Evolutionary conservation across 768 basidiomycete species (phyloP), one percentile per base, ranked within the genome.

Genomic region (Lentinus brumalis): DNA sequence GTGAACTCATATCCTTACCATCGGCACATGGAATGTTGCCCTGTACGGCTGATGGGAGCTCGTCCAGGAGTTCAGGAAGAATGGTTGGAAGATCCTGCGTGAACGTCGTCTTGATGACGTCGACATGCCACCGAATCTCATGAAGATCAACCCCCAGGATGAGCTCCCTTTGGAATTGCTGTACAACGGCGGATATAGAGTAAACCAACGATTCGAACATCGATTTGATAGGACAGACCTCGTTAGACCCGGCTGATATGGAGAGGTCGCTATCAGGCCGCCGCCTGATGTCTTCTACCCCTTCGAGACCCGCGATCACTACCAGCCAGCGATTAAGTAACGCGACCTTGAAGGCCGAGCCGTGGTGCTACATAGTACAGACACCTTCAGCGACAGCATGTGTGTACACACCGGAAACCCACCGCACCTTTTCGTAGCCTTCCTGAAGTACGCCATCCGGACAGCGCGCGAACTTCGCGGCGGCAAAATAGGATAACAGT

Each of bases 231-330:
- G 26, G 15, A 16, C 72, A 11, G 55, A 82, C 83, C 35, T 78
- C 77, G 53, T 70, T 61, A 49, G 78, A 72, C 6, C 75, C 76
- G 21, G 76, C 74, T 60, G 69, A 63, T 51, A 78, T 73, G 39
- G 81, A 82, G 8, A 84, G 70, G 29, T 75, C 74, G 31, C 80
- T 73, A 49, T 82, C 81, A 6, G 77, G 73, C n/a, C 79, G 77
- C 60, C 70, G 78, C 26, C 81, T 76, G 16, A 87, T 67, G 51
- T 86, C 84, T 11, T 85, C 80, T 12, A 84, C 70, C 40, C 78
- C 70, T n/a, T 77, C 59, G 0, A 73, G 69, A 3, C 81, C 78
- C 30, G 74, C 74, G 18, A 80, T 67, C 9, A 85, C 69, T 26
- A 83, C 74, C 15, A 77, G 63, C 83, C 84, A 85, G 51, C 75